These are phyloP conservation scores for Globisporangium emineosum DNA, from an alignment of 352 stramenopile species.

Conservation along the genomic window DNA sequence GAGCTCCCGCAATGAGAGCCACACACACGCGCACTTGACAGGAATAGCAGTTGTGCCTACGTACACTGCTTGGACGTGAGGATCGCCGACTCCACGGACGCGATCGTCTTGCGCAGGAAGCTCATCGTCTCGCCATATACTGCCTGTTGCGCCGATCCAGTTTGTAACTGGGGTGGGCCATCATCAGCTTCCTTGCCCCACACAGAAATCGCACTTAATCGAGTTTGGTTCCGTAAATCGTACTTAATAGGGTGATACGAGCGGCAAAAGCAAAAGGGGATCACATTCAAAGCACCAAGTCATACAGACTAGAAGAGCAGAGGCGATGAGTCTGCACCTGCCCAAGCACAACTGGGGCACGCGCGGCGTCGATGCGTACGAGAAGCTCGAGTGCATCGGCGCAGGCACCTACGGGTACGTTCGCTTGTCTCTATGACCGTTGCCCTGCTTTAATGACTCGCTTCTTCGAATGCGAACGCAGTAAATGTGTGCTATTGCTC, in stretches of 20 bases:
- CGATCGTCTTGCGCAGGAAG: conserved; percentile 63
- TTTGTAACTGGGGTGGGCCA: background rate
- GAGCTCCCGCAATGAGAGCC: background rate
- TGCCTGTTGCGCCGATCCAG: background rate
- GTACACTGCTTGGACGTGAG: conserved; percentile 82
- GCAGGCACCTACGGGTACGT: conserved; percentile 85
- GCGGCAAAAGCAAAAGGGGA: background rate
- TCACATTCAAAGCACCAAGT: background rate
- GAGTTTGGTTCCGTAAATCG: background rate
- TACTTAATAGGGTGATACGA: conserved; percentile 18
- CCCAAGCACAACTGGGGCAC: conserved; percentile 85
- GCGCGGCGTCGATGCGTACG: conserved; percentile 78
- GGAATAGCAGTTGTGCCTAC: conserved; percentile 8
- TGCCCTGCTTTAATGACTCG: background rate
- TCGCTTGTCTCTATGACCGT: background rate
- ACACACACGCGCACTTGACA: background rate
- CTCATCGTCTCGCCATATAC: conserved; percentile 41
- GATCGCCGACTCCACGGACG: conserved; percentile 72
- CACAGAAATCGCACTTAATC: background rate
- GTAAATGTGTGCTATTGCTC: background rate
- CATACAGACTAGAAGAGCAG: background rate
- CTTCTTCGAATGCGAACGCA: background rate
- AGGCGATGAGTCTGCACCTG: conserved; percentile 82
- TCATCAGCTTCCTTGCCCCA: conserved; percentile 1
- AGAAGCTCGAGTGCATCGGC: conserved; percentile 89